A percentile compares a stretch with the other conserved stretches of the same genome.
Conservation (phyloP, 2,329 filamentous ascomycete genomes). For the Aspergillus sp. region DNA sequence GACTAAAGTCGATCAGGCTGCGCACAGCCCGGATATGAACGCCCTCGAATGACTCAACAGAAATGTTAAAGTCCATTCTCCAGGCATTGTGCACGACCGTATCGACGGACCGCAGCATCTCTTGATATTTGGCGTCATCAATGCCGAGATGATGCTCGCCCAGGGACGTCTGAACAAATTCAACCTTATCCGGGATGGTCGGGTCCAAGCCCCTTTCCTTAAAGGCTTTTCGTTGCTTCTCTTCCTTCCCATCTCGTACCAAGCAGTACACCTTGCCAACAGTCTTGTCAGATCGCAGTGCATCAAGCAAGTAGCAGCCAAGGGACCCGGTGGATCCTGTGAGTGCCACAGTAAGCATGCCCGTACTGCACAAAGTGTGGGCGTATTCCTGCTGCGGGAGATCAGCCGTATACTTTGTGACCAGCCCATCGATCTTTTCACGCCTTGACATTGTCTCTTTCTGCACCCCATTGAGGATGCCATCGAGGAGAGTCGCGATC, state of each 20-base stretch:
- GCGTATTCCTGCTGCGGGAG: background rate
- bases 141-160: conserved; percentile 13
- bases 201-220: background rate
- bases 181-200: conserved; percentile 11
- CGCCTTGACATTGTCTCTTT: background rate
- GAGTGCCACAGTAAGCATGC: conserved; percentile 5
- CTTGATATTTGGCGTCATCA: conserved; percentile 4
- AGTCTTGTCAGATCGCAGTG: conserved; percentile 2
- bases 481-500: background rate
- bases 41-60: conserved; percentile 18
- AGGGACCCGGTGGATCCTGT: conserved; percentile 16
- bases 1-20: conserved; percentile 18
- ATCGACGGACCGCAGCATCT: conserved; percentile 8
- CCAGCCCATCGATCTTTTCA: background rate
- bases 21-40: conserved; percentile 16
- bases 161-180: conserved; percentile 17
- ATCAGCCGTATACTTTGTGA: background rate
- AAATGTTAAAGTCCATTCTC: conserved; percentile 24
- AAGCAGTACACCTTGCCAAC: conserved; percentile 14
- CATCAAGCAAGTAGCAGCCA: conserved; percentile 13
- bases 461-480: background rate
- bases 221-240: background rate
- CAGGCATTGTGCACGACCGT: conserved; percentile 25
- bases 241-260: conserved; percentile 5
- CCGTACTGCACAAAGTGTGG: background rate